phyloP scores from a whole-genome alignment of 495 filamentous ascomycete genomes.

The Aspergillus asperescens region DNA sequence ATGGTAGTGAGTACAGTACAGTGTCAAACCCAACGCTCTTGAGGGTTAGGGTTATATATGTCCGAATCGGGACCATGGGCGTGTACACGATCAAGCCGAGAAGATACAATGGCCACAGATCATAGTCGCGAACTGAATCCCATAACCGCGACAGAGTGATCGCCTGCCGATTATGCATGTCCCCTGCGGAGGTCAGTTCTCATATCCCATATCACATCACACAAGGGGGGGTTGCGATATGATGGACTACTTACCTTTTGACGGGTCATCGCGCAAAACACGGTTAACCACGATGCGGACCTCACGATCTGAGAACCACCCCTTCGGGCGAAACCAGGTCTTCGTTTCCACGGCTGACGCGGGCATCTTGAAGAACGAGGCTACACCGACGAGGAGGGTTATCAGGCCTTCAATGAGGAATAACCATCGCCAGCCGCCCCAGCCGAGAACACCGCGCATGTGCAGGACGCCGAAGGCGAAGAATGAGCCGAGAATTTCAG shows the following conservation, averaged over 20 bases:
- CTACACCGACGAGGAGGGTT: constrained; percentile 48
- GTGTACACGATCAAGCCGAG: constrained; percentile 48
- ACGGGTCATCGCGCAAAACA: constrained; percentile 57
- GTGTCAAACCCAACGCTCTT: constrained; percentile 45
- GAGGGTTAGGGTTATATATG: constrained; percentile 48
- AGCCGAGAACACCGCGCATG: constrained; percentile 30
- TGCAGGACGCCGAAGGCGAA: constrained; percentile 45
- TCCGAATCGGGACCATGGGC: constrained; percentile 38
- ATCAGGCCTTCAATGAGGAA: constrained; percentile 54
- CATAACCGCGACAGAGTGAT: constrained; percentile 41
- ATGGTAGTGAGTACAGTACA: not conserved
- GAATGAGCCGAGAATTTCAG: constrained; percentile 38
- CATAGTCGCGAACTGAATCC: constrained; percentile 45
- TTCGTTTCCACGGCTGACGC: constrained; percentile 47
- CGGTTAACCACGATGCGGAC: constrained; percentile 58
- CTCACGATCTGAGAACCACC: constrained; percentile 58
- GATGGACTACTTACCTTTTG: constrained; percentile 39
- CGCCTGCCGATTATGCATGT: constrained; percentile 53
- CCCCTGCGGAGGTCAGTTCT: not conserved
- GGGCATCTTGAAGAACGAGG: constrained; percentile 54
- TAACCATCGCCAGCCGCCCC: constrained; percentile 32
- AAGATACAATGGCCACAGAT: constrained; percentile 55
- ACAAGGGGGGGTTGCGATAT: not conserved
- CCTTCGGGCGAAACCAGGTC: constrained; percentile 50
- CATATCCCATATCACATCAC: not conserved